Base-by-base conservation (phyloP, 495 filamentous ascomycete genomes). In the Neurospora tetrasperma region DNA sequence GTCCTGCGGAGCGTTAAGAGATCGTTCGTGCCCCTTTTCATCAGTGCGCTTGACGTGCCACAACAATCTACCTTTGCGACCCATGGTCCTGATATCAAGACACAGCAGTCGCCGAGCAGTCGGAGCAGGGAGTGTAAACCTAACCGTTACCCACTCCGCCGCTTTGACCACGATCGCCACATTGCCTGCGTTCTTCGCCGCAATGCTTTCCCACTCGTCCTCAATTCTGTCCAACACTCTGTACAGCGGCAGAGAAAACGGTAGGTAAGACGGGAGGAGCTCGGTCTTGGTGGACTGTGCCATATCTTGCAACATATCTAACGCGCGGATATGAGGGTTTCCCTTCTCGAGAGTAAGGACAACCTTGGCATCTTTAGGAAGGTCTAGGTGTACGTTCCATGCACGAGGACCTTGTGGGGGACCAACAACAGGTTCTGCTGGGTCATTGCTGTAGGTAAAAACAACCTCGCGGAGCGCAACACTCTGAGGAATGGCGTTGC, bases 251-350 rank as follows among this genome's bases (percentile, higher is more conserved):
- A 96, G 84, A 1, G 93, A 95, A 35, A 82, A 78, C 5, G 83
- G 83, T 2, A 86, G 74, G 74, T 77, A 85, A 27, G 74, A 74
- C 14, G 84, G 84, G 1, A 86, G 71, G 10, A 72, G 73, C 18
- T 73, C 72, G 48, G 83, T 81, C 8, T 75, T 75, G 1, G 76
- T 71, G 14, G 79, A 82, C 78, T 94, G 94, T 70, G 96, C 80
- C 44, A 88, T 82, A 20, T 82, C 82, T 8, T 86, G 86, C 14
- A 98, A 83, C 40, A 87, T 82, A 71, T 91, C 88, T 43, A 88
- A 82, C 23, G 94, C 89, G 18, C 91, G 88, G 62, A 91, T 84
- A 78, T 97, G 94, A 0, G 94, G 94, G 74, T 93, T 97, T 16
- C 84, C 84, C 27, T 78, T 77, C 27, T 90, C 87, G 31, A 98